A percentile compares a stretch with the other conserved stretches of the same genome.
Evolutionary conservation across 2,329 filamentous ascomycete species (phyloP).

Genomic region (Clonostachys chloroleuca): DNA sequence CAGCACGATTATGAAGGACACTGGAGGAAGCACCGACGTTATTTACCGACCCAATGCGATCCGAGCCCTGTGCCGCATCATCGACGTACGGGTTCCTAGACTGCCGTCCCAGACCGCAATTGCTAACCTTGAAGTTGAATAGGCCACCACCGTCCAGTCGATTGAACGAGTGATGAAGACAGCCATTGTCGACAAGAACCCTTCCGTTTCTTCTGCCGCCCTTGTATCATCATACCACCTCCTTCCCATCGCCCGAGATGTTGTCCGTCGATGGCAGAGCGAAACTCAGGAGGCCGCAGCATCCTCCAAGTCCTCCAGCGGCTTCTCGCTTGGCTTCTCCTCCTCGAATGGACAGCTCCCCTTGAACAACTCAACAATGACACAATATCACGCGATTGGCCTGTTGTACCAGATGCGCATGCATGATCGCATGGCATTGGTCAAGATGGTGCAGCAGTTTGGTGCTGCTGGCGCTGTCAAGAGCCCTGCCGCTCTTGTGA

Average conservation of each 20-base stretch:
- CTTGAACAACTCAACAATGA: slow-evolving; percentile 95
- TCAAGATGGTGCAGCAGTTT: slow-evolving; percentile 99
- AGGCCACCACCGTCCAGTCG: slow-evolving; percentile 93
- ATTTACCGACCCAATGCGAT: slow-evolving; percentile 96
- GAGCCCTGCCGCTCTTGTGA: slow-evolving; percentile 86
- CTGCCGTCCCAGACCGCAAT: neutral
- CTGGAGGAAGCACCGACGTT: slow-evolving; percentile 88
- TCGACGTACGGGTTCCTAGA: slow-evolving; percentile 66
- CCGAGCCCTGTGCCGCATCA: slow-evolving; percentile 90
- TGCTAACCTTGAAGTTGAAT: slow-evolving; percentile 16
- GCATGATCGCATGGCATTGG: slow-evolving; percentile 95
- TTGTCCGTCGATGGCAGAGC: slow-evolving; percentile 96
- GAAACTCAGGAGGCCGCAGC: slow-evolving; percentile 97
- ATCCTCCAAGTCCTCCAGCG: slow-evolving; percentile 80
- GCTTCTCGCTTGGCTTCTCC: slow-evolving; percentile 90
- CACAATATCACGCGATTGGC: slow-evolving; percentile 97
- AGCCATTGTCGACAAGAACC: slow-evolving; percentile 97
- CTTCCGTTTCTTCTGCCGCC: slow-evolving; percentile 92
- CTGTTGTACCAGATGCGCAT: slow-evolving; percentile 96
- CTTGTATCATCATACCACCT: slow-evolving; percentile 97
- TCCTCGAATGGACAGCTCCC: slow-evolving; percentile 68
- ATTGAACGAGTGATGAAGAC: slow-evolving; percentile 99
- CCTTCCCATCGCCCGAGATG: slow-evolving; percentile 90
- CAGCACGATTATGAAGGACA: slow-evolving; percentile 99
- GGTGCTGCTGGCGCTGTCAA: slow-evolving; percentile 87